Evolutionary conservation across 192 early-diverging fungal species (phyloP), one percentile per base, ranked within the genome.

Genomic region (Rhizophagus prolifer): DNA sequence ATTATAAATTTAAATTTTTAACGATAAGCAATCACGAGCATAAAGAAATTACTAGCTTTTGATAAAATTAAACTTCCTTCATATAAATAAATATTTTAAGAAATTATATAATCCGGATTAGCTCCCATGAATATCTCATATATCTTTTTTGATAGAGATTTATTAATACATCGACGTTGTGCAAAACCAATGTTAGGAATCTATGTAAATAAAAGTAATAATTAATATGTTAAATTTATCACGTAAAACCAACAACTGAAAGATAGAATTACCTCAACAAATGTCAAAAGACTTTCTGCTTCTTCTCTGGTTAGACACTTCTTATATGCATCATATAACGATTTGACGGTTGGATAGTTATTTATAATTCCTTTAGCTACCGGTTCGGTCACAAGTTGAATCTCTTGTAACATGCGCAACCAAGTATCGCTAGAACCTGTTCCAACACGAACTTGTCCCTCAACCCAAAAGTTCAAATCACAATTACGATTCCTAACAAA

Each of bases 361-460:
- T 74, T 25, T 4, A 80, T 60, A 21, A 86, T 79, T 23, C 70
- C 76, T 23, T 63, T 79, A 9, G 85, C 83, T 8, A 86, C 78
- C 2, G 82, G 75, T 0, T 79, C 70, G 12, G 85, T 84, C 21
- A 81, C 80, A 21, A 70, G 30, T 61, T 82, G 83, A 8, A 86
- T 75, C 70, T 84, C 83, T 74, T 86, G 85, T 13, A 86, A 67
- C 85, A 82, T 84, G 23, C 76, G 80, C 5, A 31, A 68, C 69
- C 79, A 86, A 1, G 76, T 80, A 65, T 86, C 81, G 26, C 70
- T 61, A 14, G 60, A 2, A 58, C 79, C 79, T 2, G 13, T 64
- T 9, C 85, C 85, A 59, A 70, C 30, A 38, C 69, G 74, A 13
- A 67, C 36, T 63, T 68, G 61, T 23, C 31, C 61, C 41, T 79